Percentiles rank a stretch among this genome's conserved stretches.
Evolutionary conservation across 495 filamentous ascomycete species (phyloP).

Genomic region (Aspergillus mulundensis): DNA sequence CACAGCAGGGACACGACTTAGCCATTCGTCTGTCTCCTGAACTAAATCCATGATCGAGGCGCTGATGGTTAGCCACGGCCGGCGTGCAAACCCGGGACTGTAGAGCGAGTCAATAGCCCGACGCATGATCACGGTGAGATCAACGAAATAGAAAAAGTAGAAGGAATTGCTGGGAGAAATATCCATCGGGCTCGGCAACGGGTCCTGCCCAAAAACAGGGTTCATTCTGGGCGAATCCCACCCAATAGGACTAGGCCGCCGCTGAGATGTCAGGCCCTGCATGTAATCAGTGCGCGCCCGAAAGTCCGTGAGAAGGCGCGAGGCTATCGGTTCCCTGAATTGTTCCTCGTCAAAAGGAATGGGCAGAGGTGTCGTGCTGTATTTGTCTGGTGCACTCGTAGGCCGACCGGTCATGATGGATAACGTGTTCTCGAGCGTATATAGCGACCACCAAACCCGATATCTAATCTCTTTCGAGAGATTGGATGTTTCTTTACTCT

Average conservation of each 20-base stretch:
- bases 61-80: constrained; percentile 52
- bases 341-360: constrained; percentile 51
- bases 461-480: constrained; percentile 45
- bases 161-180: constrained; percentile 32
- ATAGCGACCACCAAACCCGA: constrained; percentile 52
- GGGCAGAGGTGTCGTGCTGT: constrained; percentile 53
- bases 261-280: constrained; percentile 14
- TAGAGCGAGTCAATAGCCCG: constrained; percentile 51
- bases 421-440: constrained; percentile 52
- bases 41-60: constrained; percentile 44
- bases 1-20: constrained; percentile 36
- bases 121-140: constrained; percentile 44
- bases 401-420: constrained; percentile 60
- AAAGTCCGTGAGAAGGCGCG: constrained; percentile 27
- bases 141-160: constrained; percentile 40
- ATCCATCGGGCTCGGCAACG: neutral
- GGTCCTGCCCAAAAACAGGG: neutral
- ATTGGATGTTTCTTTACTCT: constrained; percentile 42
- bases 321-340: constrained; percentile 25
- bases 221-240: neutral
- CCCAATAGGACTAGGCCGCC: neutral
- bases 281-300: constrained; percentile 17
- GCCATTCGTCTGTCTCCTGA: constrained; percentile 47
- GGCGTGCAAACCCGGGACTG: constrained; percentile 42
- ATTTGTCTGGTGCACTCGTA: constrained; percentile 45